Evolutionary conservation across 192 early-diverging fungal genomes (phyloP).

Genomic region (Umbelopsis sp.): DNA sequence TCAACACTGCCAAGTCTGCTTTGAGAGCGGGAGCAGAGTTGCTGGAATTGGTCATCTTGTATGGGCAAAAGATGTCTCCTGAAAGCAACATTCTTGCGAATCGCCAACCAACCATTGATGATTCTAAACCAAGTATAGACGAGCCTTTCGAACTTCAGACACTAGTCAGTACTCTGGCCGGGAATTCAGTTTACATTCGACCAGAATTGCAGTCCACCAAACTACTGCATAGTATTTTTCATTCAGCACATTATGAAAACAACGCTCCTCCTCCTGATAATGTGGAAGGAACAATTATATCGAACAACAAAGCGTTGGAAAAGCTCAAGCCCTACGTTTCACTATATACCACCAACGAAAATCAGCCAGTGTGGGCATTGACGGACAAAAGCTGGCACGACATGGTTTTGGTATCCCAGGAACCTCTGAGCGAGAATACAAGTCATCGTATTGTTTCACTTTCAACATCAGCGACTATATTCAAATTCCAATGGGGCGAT

Average conservation of each 20-base stretch:
- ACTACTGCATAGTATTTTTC: slow-evolving; percentile 13
- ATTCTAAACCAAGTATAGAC: background rate
- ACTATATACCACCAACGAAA: slow-evolving; percentile 5
- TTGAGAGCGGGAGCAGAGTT: slow-evolving; percentile 20
- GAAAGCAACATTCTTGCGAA: background rate
- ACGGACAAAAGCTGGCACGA: slow-evolving; percentile 27
- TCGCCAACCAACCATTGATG: background rate
- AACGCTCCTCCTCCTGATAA: background rate
- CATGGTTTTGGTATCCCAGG: slow-evolving; percentile 17
- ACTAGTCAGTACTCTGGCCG: background rate
- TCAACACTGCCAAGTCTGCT: slow-evolving; percentile 13
- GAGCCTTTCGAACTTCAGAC: background rate
- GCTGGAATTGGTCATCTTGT: slow-evolving; percentile 21
- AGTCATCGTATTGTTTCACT: slow-evolving; percentile 24
- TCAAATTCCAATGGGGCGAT: slow-evolving; percentile 28
- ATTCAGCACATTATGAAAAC: slow-evolving; percentile 12
- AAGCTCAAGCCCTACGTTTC: slow-evolving; percentile 16
- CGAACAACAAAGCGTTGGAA: background rate
- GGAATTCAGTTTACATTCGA: background rate
- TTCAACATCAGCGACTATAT: slow-evolving; percentile 20
- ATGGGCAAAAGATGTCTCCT: slow-evolving; percentile 1
- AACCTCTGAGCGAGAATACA: slow-evolving; percentile 11
- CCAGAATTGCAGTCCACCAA: slow-evolving; percentile 16
- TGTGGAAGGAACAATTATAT: too few species aligned
- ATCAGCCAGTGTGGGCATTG: slow-evolving; percentile 14